Conservation (phyloP, 306 rosid genomes). For the Quercus alba region DNA sequence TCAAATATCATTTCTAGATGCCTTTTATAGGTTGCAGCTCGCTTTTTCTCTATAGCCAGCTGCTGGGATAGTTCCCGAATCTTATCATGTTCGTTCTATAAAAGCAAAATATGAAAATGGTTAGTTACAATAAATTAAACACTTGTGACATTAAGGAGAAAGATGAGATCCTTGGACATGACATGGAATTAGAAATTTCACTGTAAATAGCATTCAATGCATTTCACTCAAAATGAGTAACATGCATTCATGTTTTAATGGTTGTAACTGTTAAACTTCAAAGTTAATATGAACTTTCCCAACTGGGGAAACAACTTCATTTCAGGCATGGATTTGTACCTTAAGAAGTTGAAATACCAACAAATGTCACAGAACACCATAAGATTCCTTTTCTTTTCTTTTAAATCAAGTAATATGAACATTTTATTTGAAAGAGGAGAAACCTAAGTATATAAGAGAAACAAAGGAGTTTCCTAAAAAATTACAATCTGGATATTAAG, state of each 20-base stretch:
- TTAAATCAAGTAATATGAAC: too few relatives aligned
- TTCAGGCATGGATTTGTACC: not conserved
- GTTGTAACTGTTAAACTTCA: too few relatives aligned
- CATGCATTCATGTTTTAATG: not conserved
- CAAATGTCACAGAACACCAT: not conserved
- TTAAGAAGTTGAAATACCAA: not conserved
- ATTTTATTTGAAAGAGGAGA: too few relatives aligned
- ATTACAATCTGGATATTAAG: too few relatives aligned
- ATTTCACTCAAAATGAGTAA: not conserved
- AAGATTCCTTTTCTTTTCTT: too few relatives aligned
- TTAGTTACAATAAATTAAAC: not conserved
- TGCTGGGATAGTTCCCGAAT: slow-evolving; percentile 87
- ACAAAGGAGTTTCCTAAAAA: too few relatives aligned
- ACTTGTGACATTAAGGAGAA: not conserved
- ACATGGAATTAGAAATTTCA: not conserved
- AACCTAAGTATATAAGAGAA: too few relatives aligned
- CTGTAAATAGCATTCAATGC: not conserved
- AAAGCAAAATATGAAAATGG: slow-evolving; percentile 14
- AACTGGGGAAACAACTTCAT: not conserved
- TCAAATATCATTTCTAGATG: slow-evolving; percentile 88
- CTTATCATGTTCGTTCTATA: slow-evolving; percentile 83
- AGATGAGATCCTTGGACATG: not conserved
- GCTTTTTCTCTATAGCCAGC: slow-evolving; percentile 78
- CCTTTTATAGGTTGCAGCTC: slow-evolving; percentile 84
- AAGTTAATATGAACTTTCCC: not conserved